These are phyloP conservation scores for Solidago caesia DNA, from an alignment of 129 eudicot genomes.

Conservation along the genomic window DNA sequence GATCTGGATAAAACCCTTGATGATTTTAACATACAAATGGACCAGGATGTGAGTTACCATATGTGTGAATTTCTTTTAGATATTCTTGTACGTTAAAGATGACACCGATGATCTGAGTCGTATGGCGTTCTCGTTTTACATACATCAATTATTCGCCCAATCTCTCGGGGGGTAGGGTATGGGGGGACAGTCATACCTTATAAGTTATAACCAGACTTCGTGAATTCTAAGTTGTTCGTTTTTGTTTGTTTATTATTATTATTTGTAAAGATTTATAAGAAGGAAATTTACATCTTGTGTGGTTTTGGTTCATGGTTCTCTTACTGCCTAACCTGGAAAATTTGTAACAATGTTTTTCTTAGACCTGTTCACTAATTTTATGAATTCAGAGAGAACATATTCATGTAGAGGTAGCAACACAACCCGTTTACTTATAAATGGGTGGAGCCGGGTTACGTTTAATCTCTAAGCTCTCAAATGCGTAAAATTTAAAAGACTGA, in stretches of 20 bases:
- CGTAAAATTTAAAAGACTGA: neutral
- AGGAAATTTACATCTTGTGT: neutral
- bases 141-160: neutral
- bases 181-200: neutral
- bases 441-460: neutral
- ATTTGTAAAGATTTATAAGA: neutral
- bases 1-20: slow-evolving; percentile 92
- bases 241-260: neutral
- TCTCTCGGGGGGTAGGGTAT: too few relatives aligned
- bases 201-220: slow-evolving; percentile 12
- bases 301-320: slow-evolving; percentile 17
- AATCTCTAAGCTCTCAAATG: neutral
- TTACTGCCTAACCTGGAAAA: neutral
- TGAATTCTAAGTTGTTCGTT: neutral
- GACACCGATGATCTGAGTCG: neutral
- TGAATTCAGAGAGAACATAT: slow-evolving; percentile 6
- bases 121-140: slow-evolving; percentile 10
- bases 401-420: slow-evolving; percentile 9
- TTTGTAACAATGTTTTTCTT: slow-evolving; percentile 9
- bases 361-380: neutral
- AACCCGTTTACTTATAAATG: slow-evolving; percentile 7
- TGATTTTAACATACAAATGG: slow-evolving; percentile 89
- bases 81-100: slow-evolving; percentile 7
- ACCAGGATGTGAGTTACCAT: slow-evolving; percentile 81
- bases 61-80: slow-evolving; percentile 14